Conservation (phyloP, 2,329 filamentous ascomycete species). For the Fusarium sp. region DNA sequence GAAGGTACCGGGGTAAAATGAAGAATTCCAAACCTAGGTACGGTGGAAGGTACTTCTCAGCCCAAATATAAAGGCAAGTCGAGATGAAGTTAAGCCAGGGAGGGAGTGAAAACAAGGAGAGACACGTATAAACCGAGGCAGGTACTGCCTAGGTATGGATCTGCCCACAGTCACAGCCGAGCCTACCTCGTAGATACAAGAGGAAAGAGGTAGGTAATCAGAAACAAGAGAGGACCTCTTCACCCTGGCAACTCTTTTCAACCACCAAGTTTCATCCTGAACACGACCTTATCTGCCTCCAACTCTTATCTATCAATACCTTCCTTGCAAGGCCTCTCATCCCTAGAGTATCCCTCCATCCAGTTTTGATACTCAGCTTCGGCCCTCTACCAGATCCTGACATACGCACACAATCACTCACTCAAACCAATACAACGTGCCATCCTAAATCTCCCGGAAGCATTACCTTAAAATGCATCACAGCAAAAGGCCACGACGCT, state of each 20-base stretch:
- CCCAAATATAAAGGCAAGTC: slow-evolving; percentile 5
- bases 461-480: slow-evolving; percentile 16
- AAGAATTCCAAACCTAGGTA: slow-evolving; percentile 6
- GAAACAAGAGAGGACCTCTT: slow-evolving; percentile 20
- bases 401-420: slow-evolving; percentile 8
- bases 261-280: neutral
- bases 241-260: neutral
- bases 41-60: slow-evolving; percentile 3
- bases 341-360: neutral
- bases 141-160: neutral
- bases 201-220: neutral
- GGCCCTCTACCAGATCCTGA: neutral
- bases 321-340: neutral
- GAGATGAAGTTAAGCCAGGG: neutral
- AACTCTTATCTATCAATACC: neutral
- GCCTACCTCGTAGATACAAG: neutral
- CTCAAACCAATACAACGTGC: neutral
- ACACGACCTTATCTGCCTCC: too few species aligned
- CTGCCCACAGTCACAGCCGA: neutral
- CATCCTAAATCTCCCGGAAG: slow-evolving; percentile 5
- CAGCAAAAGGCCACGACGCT: slow-evolving; percentile 4
- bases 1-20: neutral
- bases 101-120: neutral
- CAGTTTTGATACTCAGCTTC: neutral
- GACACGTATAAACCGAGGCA: slow-evolving; percentile 10